These are phyloP conservation scores for Discostella stelligeroides DNA, from an alignment of 108 stramenopile species.

Conservation along the genomic window DNA sequence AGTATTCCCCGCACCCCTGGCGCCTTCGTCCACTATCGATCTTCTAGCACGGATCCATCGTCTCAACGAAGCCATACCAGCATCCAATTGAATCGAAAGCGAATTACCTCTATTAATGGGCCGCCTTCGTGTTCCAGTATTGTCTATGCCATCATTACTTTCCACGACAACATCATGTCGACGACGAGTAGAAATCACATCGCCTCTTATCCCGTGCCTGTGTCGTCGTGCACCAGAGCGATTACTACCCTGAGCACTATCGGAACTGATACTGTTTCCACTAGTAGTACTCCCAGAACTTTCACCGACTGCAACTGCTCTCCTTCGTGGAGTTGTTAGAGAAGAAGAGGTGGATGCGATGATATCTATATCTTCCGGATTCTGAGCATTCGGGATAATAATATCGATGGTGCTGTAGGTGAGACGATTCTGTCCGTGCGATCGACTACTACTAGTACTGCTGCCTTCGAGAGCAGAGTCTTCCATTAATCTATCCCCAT, in stretches of 20 bases:
- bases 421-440: no score
- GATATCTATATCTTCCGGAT: neutral
- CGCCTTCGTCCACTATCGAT: conserved; percentile 4
- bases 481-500: neutral
- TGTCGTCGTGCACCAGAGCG: neutral
- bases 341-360: conserved; percentile 18
- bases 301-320: neutral
- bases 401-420: neutral
- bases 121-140: conserved; percentile 10
- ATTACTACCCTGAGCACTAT: conserved; percentile 6
- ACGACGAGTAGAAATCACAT: neutral
- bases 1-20: conserved; percentile 13
- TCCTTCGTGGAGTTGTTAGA: conserved; percentile 6
- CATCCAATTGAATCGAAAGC: conserved; percentile 52
- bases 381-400: neutral
- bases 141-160: conserved; percentile 5
- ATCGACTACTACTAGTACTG: no score
- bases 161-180: neutral
- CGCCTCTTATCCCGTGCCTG: conserved; percentile 9
- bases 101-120: conserved; percentile 3
- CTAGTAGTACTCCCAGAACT: conserved; percentile 9
- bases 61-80: conserved; percentile 64
- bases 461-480: neutral
- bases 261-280: conserved; percentile 16
- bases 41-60: conserved; percentile 59